phyloP scores from a whole-genome alignment of 345 rosid species.

The Turnera subulata region DNA sequence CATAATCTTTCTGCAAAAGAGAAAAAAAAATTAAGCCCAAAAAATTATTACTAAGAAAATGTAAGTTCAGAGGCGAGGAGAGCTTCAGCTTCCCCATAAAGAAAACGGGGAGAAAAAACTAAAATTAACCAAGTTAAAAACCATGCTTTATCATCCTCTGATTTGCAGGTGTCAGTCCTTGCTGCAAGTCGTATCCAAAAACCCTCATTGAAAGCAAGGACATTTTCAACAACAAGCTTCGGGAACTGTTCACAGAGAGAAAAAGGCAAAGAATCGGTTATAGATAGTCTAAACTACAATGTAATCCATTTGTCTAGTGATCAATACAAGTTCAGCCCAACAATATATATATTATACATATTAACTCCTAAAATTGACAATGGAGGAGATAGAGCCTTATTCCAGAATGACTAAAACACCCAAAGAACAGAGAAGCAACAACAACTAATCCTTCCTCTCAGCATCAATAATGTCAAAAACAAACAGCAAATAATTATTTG shows the following conservation, averaged over 20 bases:
- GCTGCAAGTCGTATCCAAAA: slow-evolving; percentile 91
- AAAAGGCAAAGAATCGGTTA: slow-evolving; percentile 6
- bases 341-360: neutral
- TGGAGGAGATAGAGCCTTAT: neutral
- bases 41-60: slow-evolving; percentile 7
- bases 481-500: neutral
- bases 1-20: slow-evolving; percentile 77
- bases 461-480: neutral
- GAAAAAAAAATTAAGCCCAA: slow-evolving; percentile 5
- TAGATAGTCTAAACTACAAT: neutral
- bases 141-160: slow-evolving; percentile 90
- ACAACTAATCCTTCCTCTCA: neutral
- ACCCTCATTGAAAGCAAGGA: slow-evolving; percentile 77
- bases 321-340: too few species aligned
- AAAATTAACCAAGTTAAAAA: slow-evolving; percentile 34
- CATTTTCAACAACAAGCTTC: slow-evolving; percentile 74
- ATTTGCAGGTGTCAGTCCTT: slow-evolving; percentile 77
- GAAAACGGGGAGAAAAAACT: slow-evolving; percentile 13
- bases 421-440: neutral
- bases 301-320: too few species aligned
- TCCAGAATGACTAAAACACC: neutral
- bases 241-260: slow-evolving; percentile 53
- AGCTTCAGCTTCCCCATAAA: slow-evolving; percentile 7
- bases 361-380: neutral
- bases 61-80: slow-evolving; percentile 8